Evolutionary conservation across 768 basidiomycete species (phyloP).

Genomic region (Rickenella mellea): DNA sequence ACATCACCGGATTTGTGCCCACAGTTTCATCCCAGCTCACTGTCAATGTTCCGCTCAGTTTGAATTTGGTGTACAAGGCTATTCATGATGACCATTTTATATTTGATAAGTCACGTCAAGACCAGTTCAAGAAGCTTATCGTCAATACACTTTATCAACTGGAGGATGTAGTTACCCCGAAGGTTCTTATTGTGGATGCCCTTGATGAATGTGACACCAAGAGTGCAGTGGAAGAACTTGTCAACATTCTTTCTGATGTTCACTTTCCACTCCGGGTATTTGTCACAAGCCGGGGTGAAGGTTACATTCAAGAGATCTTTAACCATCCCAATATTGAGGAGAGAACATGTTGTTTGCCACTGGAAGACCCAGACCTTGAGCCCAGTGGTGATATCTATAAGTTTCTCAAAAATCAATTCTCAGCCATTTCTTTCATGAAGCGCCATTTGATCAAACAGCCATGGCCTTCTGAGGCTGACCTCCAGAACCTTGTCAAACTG

Average conservation of each 20-base stretch:
- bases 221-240: too few relatives aligned
- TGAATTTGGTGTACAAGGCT: too few relatives aligned
- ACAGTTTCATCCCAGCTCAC: too few relatives aligned
- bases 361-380: neutral
- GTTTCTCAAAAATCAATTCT: conserved; percentile 10
- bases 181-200: conserved; percentile 16
- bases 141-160: too few relatives aligned
- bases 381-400: conserved; percentile 11
- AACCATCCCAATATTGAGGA: conserved; percentile 2
- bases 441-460: neutral
- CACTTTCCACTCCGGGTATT: conserved; percentile 14
- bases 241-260: conserved; percentile 7
- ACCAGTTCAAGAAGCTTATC: too few relatives aligned
- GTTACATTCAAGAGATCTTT: conserved; percentile 11
- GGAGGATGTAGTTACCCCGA: too few relatives aligned
- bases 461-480: conserved; percentile 15
- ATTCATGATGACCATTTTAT: too few relatives aligned
- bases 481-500: conserved; percentile 11
- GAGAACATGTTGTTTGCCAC: conserved; percentile 1
- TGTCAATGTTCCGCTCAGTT: too few relatives aligned
- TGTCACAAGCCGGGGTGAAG: conserved; percentile 20
- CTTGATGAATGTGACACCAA: conserved; percentile 19
- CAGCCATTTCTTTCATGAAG: conserved; percentile 8
- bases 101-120: too few relatives aligned
- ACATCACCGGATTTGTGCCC: too few relatives aligned